These are phyloP conservation scores for Kalmanozyma brasiliensis DNA, from an alignment of 1,284 basidiomycete species.

Conservation along the genomic window DNA sequence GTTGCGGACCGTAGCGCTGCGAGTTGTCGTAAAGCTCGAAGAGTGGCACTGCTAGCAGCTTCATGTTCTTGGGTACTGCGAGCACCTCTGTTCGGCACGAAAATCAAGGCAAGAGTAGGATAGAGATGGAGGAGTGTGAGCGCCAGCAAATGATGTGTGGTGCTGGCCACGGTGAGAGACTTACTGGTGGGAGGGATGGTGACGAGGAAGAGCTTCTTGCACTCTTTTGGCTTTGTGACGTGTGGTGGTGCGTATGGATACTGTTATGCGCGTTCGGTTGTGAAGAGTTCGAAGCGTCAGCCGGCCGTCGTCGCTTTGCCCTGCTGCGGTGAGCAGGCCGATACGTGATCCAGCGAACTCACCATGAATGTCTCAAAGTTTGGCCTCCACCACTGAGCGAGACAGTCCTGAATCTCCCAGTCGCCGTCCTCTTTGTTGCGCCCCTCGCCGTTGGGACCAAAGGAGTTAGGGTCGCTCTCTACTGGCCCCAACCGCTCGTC, in stretches of 20 bases:
- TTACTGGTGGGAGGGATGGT: constrained; percentile 92
- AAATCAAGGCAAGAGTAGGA: neutral
- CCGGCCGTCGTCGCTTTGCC: neutral
- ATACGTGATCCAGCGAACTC: constrained; percentile 69
- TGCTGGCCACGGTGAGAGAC: constrained; percentile 64
- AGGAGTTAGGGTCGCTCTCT: constrained; percentile 52
- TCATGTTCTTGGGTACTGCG: constrained; percentile 98
- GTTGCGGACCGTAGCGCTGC: constrained; percentile 87
- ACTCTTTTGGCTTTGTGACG: constrained; percentile 96
- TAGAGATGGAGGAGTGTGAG: neutral
- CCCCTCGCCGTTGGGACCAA: constrained; percentile 68
- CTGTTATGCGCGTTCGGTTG: constrained; percentile 69
- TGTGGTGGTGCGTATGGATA: constrained; percentile 97
- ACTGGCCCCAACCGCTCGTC: constrained; percentile 75
- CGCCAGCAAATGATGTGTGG: neutral
- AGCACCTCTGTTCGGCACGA: constrained; percentile 80
- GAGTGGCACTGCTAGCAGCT: constrained; percentile 87
- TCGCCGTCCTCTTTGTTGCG: constrained; percentile 79
- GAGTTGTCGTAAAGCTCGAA: constrained; percentile 98
- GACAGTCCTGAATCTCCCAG: constrained; percentile 93
- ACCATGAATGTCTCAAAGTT: constrained; percentile 99
- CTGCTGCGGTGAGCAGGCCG: too few relatives aligned
- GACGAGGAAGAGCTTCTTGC: constrained; percentile 94
- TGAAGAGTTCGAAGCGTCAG: neutral
- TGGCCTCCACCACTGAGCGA: constrained; percentile 96